A percentile compares a stretch with the other conserved stretches of the same genome.
phyloP scores from a whole-genome alignment of 2,329 filamentous ascomycete species.

The Aspergillus ustus region DNA sequence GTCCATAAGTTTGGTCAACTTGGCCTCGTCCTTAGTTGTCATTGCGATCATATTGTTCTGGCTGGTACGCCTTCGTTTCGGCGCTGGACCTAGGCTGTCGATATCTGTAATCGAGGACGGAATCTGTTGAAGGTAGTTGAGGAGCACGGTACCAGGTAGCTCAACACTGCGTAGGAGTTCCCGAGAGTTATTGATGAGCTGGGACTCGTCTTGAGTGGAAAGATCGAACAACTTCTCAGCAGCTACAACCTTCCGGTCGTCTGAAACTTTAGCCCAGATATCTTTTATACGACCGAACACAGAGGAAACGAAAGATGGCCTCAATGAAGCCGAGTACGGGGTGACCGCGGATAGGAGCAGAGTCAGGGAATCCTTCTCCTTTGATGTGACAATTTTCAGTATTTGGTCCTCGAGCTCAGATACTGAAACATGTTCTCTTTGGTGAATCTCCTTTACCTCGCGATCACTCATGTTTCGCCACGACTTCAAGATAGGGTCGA shows the following conservation, averaged over 20 bases:
- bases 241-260: constrained; percentile 41
- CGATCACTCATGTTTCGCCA: constrained; percentile 66
- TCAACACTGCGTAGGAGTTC: constrained; percentile 74
- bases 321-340: constrained; percentile 47
- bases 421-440: constrained; percentile 53
- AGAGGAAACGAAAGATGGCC: constrained; percentile 63
- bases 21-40: constrained; percentile 65
- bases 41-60: constrained; percentile 69
- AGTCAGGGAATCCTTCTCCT: constrained; percentile 62
- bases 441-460: constrained; percentile 57
- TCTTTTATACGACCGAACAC: constrained; percentile 71
- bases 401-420: constrained; percentile 58
- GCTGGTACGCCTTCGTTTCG: constrained; percentile 80
- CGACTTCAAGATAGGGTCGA: constrained; percentile 74
- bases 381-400: constrained; percentile 58
- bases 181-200: constrained; percentile 46
- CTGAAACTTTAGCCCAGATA: constrained; percentile 65
- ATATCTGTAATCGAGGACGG: constrained; percentile 71
- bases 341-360: constrained; percentile 57
- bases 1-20: constrained; percentile 70
- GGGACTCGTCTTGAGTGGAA: constrained; percentile 37
- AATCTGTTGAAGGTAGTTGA: constrained; percentile 73
- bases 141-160: constrained; percentile 74
- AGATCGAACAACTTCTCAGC: constrained; percentile 49
- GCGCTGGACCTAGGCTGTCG: constrained; percentile 71